Conservation (phyloP, 805 yeast species). For the Metschnikowia bowlesiae region DNA sequence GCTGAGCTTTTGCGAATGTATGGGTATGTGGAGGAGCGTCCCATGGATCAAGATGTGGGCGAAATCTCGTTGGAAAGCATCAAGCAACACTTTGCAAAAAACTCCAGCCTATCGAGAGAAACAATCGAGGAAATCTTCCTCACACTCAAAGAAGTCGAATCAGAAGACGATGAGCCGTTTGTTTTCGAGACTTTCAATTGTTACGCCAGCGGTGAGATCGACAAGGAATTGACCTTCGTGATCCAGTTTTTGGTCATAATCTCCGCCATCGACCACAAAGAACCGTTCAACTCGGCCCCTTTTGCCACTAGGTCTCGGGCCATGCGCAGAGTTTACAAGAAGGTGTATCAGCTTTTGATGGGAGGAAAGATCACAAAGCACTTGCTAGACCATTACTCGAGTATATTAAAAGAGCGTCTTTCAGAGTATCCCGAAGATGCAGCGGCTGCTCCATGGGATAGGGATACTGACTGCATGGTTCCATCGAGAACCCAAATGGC, state of each 20-base stretch:
- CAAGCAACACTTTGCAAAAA: conserved; percentile 29
- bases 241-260: conserved; percentile 47
- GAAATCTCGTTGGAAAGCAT: conserved; percentile 55
- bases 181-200: conserved; percentile 59
- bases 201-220: conserved; percentile 51
- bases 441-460: conserved; percentile 5
- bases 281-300: conserved; percentile 22
- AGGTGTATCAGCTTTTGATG: conserved; percentile 59
- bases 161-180: conserved; percentile 39
- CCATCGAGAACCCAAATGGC: conserved; percentile 39
- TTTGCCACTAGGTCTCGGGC: conserved; percentile 17
- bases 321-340: conserved; percentile 52
- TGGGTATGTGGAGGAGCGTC: conserved; percentile 78
- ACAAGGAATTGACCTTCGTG: conserved; percentile 54
- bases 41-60: conserved; percentile 75
- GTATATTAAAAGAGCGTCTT: conserved; percentile 33
- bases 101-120: conserved; percentile 18
- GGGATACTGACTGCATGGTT: background rate
- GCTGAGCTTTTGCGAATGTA: conserved; percentile 86
- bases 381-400: conserved; percentile 26
- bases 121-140: conserved; percentile 35
- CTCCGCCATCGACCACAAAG: conserved; percentile 21
- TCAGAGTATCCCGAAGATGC: conserved; percentile 45
- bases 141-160: conserved; percentile 26
- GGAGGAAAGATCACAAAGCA: conserved; percentile 42